These are phyloP conservation scores for Symbiodinium pilosum DNA, from an alignment of 73 alveolate genomes.

Conservation along the genomic window DNA sequence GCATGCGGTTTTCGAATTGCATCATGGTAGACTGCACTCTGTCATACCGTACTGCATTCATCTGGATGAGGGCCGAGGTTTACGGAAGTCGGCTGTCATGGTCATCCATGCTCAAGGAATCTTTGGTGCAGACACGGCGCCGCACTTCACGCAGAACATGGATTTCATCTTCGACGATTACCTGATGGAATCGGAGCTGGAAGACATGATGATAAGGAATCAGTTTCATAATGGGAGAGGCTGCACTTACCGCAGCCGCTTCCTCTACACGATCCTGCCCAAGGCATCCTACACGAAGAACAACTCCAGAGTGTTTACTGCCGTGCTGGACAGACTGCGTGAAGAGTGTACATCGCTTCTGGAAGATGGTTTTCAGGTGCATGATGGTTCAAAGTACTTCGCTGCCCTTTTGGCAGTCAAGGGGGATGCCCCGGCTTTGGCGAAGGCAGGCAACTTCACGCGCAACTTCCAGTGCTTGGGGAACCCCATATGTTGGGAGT, in stretches of 20 bases:
- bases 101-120: background rate
- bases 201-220: background rate
- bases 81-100: conserved; percentile 15
- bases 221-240: conserved; percentile 26
- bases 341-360: background rate
- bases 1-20: background rate
- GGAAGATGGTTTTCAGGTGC: background rate
- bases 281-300: conserved; percentile 28
- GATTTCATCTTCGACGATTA: background rate
- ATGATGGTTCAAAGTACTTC: background rate
- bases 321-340: background rate
- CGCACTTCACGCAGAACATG: background rate
- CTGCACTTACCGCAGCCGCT: background rate
- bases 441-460: conserved; percentile 22
- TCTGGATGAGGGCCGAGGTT: conserved; percentile 34
- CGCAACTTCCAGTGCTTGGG: background rate
- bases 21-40: background rate
- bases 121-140: background rate
- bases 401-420: background rate
- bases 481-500: background rate
- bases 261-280: conserved; percentile 19
- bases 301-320: background rate
- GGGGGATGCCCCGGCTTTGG: conserved; percentile 60
- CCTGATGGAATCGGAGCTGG: background rate
- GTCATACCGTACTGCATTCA: background rate